Percentiles rank a stretch among this genome's conserved stretches.
These are phyloP conservation scores for Blakeslea trispora DNA, from an alignment of 371 early-diverging fungal species.

Conservation along the genomic window DNA sequence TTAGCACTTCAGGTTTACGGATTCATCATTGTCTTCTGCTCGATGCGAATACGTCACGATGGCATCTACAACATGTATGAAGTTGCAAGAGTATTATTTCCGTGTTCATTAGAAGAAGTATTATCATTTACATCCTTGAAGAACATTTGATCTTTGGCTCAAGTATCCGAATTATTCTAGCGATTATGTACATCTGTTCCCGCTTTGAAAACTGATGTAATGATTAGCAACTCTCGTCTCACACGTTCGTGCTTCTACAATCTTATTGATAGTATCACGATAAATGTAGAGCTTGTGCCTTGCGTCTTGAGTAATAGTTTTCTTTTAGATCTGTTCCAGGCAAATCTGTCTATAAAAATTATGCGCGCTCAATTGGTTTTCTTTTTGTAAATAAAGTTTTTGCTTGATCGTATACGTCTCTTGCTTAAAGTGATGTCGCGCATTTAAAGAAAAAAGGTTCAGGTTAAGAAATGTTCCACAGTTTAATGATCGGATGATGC, in stretches of 20 bases:
- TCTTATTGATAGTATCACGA: constrained; percentile 25
- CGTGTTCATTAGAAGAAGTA: constrained; percentile 26
- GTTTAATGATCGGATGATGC: no score
- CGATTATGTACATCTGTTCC: constrained; percentile 24
- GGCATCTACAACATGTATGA: constrained; percentile 28
- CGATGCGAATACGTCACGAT: constrained; percentile 26
- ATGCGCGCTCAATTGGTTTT: no score
- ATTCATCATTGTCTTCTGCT: constrained; percentile 27
- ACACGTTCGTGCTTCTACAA: constrained; percentile 26
- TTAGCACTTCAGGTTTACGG: constrained; percentile 25
- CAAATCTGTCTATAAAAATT: no score
- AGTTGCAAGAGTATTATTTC: constrained; percentile 26
- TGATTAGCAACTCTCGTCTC: constrained; percentile 23
- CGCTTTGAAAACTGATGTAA: constrained; percentile 27
- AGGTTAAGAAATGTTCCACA: no score
- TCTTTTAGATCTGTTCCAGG: no score
- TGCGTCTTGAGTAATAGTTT: constrained; percentile 30
- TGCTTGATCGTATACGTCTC: no score
- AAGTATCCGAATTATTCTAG: constrained; percentile 28
- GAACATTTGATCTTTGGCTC: constrained; percentile 20
- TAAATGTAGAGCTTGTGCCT: constrained; percentile 22
- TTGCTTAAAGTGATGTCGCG: no score
- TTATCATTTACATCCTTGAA: constrained; percentile 22
- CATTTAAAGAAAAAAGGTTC: no score
- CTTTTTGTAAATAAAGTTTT: no score